These are phyloP conservation scores for Gossypium stocksii DNA, from an alignment of 345 rosid genomes.

Conservation along the genomic window DNA sequence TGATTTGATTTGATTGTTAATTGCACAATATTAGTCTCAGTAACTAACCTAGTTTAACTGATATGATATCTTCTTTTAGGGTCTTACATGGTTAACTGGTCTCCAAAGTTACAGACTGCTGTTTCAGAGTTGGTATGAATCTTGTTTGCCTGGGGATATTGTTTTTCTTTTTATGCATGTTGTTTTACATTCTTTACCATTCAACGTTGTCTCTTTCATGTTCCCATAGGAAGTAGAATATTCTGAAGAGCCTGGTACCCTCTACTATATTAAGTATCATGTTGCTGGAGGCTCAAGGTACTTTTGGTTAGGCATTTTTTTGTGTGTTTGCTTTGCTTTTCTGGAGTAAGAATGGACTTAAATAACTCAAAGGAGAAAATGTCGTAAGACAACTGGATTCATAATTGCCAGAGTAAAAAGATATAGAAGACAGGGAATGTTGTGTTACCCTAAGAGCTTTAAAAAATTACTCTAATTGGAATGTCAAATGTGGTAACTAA, in stretches of 20 bases:
- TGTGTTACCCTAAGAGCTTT: background rate
- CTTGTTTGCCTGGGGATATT: constrained; percentile 22
- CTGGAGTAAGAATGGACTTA: background rate
- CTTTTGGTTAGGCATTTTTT: background rate
- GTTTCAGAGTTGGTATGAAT: constrained; percentile 90
- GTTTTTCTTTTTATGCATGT: constrained; percentile 4
- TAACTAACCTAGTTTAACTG: background rate
- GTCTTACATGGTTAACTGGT: constrained; percentile 98
- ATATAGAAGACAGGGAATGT: background rate
- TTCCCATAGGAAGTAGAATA: constrained; percentile 86
- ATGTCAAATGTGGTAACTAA: background rate
- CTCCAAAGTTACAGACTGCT: constrained; percentile 95
- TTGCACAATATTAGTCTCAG: background rate
- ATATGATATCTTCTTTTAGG: constrained; percentile 44
- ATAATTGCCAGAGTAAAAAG: background rate
- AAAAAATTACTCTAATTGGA: background rate
- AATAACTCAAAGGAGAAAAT: background rate
- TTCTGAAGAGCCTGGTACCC: constrained; percentile 85
- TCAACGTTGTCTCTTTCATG: background rate
- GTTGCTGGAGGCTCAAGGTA: constrained; percentile 92
- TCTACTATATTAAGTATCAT: constrained; percentile 86
- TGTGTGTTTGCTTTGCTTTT: background rate
- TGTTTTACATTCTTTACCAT: constrained; percentile 7
- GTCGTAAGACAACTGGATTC: background rate
- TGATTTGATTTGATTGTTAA: background rate